Percentiles rank a stretch among this genome's conserved stretches.
phyloP scores from a whole-genome alignment of 176 grass and related monocot genomes.

The Coix lacrymajobi region DNA sequence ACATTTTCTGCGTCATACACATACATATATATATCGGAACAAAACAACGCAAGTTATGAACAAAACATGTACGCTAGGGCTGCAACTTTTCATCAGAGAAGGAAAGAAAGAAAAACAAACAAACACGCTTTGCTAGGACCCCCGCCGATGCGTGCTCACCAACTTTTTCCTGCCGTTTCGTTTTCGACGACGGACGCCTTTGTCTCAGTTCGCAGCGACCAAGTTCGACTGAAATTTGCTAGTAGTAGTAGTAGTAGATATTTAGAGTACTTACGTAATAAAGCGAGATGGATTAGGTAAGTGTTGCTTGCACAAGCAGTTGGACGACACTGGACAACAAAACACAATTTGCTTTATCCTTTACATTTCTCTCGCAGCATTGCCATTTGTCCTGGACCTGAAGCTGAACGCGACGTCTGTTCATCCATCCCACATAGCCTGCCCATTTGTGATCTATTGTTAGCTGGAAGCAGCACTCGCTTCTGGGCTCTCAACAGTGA shows the following conservation, averaged over 20 bases:
- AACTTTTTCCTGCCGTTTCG: not conserved
- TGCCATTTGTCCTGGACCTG: not conserved
- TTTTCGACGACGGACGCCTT: not conserved
- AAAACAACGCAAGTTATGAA: not conserved
- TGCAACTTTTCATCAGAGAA: not conserved
- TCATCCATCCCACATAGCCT: not conserved
- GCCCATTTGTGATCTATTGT: not conserved
- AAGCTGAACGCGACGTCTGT: slow-evolving; percentile 1
- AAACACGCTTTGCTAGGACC: not conserved
- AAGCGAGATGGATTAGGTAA: slow-evolving; percentile 23
- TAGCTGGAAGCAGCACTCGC: not conserved
- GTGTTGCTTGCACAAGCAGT: slow-evolving; percentile 29
- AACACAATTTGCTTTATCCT: not conserved
- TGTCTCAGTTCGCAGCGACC: not conserved
- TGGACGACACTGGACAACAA: not conserved
- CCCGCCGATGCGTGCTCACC: not conserved
- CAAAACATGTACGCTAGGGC: not conserved
- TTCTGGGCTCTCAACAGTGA: slow-evolving; percentile 7
- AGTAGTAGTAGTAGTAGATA: too few species aligned
- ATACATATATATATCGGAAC: too few species aligned
- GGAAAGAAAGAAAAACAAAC: not conserved
- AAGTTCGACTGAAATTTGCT: not conserved
- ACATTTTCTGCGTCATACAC: too few species aligned
- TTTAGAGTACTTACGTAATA: too few species aligned
- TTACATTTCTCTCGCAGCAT: too few species aligned